A percentile compares a stretch with the other conserved stretches of the same genome.
Evolutionary conservation across 2,329 filamentous ascomycete species (phyloP).

Genomic region (Pseudofabraea citricarpa): DNA sequence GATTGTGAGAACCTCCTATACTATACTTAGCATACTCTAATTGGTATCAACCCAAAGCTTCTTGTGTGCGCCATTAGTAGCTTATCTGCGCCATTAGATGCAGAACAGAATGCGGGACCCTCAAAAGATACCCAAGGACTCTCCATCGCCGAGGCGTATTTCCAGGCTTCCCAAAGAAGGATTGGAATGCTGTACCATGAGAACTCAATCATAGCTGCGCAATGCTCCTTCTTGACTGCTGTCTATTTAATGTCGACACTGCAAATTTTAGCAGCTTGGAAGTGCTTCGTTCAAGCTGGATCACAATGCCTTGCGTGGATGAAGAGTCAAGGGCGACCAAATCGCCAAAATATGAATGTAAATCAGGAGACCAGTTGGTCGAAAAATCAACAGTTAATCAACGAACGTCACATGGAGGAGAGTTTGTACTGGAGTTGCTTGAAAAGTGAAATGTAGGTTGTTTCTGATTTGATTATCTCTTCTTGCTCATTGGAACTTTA

Average conservation of each 20-base stretch:
- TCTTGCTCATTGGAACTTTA: neutral
- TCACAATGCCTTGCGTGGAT: conserved; percentile 10
- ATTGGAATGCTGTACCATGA: conserved; percentile 19
- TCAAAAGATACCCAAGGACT: conserved; percentile 3
- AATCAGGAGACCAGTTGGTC: neutral
- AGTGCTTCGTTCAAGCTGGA: conserved; percentile 16
- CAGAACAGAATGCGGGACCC: conserved; percentile 7
- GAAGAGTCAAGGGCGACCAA: conserved; percentile 1
- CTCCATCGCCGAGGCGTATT: conserved; percentile 13
- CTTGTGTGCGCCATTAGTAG: conserved; percentile 18
- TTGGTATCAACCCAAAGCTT: conserved; percentile 10
- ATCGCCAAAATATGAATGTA: neutral
- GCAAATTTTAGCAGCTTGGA: conserved; percentile 18
- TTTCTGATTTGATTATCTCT: neutral
- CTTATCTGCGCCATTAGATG: conserved; percentile 6
- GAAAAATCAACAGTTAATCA: neutral
- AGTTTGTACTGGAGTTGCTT: conserved; percentile 24
- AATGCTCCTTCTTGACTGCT: conserved; percentile 18
- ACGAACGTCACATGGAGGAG: conserved; percentile 13
- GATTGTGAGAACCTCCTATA: conserved; percentile 9
- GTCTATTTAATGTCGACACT: conserved; percentile 17
- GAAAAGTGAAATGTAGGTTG: conserved; percentile 19
- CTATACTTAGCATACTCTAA: neutral
- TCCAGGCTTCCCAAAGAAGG: conserved; percentile 15
- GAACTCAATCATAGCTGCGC: conserved; percentile 14